Evolutionary conservation across 1,284 basidiomycete species (phyloP).

Genomic region (Marasmius sp.): DNA sequence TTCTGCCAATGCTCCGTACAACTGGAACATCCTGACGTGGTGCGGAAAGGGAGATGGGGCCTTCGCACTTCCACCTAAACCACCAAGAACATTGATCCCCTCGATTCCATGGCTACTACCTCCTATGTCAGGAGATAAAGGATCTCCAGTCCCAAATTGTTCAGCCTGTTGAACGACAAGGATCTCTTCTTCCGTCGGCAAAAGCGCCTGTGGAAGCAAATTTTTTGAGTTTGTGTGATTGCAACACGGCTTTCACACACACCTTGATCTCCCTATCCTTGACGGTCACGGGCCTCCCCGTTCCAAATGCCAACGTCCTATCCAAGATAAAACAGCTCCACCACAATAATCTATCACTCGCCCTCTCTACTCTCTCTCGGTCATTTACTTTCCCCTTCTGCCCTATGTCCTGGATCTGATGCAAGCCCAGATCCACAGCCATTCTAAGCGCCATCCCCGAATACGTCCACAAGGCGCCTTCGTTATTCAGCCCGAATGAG

Average conservation of each 20-base stretch:
- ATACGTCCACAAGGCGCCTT: constrained; percentile 15
- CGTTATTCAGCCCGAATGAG: constrained; percentile 13
- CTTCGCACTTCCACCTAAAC: background rate
- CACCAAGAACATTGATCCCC: background rate
- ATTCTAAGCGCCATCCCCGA: constrained; percentile 16
- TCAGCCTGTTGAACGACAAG: background rate
- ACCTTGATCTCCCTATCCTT: constrained; percentile 13
- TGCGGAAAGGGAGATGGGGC: constrained; percentile 11
- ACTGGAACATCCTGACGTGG: constrained; percentile 13
- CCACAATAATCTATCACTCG: constrained; percentile 10
- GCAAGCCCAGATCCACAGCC: constrained; percentile 15
- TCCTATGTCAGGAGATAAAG: too few species aligned
- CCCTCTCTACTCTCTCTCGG: background rate
- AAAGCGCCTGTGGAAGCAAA: background rate
- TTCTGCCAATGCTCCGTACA: constrained; percentile 13
- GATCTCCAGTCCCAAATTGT: background rate
- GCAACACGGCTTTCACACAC: background rate
- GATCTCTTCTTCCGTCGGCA: constrained; percentile 12
- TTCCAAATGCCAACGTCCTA: constrained; percentile 11
- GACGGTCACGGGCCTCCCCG: constrained; percentile 11
- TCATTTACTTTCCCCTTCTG: background rate
- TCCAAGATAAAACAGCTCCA: constrained; percentile 15
- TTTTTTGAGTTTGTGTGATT: background rate
- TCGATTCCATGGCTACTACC: background rate
- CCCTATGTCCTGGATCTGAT: constrained; percentile 2